phyloP scores from a whole-genome alignment of 805 yeast genomes.

The Cyberlindnera subsufficiens region DNA sequence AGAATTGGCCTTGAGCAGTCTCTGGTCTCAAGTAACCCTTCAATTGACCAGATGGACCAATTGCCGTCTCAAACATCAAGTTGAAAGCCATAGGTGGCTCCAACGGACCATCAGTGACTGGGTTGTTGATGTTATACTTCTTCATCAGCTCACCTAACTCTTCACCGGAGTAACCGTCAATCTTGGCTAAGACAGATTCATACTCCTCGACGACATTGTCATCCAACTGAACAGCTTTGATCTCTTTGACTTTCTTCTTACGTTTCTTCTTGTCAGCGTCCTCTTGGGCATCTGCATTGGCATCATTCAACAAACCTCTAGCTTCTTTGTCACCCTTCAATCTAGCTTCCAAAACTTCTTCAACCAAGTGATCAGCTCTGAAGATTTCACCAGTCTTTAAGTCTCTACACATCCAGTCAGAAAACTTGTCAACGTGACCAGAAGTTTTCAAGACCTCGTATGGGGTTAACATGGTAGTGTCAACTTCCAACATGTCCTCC shows the following conservation, averaged over 20 bases:
- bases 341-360: slow-evolving; percentile 94
- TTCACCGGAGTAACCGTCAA: slow-evolving; percentile 92
- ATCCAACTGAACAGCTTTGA: slow-evolving; percentile 79
- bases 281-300: slow-evolving; percentile 54
- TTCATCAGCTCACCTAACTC: slow-evolving; percentile 85
- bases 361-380: slow-evolving; percentile 97
- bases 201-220: slow-evolving; percentile 76
- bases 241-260: slow-evolving; percentile 94
- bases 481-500: slow-evolving; percentile 98
- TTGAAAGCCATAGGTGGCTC: slow-evolving; percentile 94
- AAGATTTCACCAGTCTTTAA: slow-evolving; percentile 94
- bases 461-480: slow-evolving; percentile 96
- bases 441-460: slow-evolving; percentile 96
- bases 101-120: slow-evolving; percentile 78
- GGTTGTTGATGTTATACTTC: slow-evolving; percentile 82
- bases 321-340: slow-evolving; percentile 97
- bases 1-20: slow-evolving; percentile 99
- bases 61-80: slow-evolving; percentile 98
- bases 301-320: slow-evolving; percentile 63
- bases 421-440: slow-evolving; percentile 98
- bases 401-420: slow-evolving; percentile 99
- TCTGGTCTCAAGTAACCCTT: slow-evolving; percentile 97
- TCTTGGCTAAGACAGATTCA: slow-evolving; percentile 82
- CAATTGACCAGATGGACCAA: slow-evolving; percentile 96
- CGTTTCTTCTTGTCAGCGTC: slow-evolving; percentile 86